A percentile compares a stretch with the other conserved stretches of the same genome.
Conservation (phyloP, 495 filamentous ascomycete genomes). For the Amphirosellinia nigrospora region DNA sequence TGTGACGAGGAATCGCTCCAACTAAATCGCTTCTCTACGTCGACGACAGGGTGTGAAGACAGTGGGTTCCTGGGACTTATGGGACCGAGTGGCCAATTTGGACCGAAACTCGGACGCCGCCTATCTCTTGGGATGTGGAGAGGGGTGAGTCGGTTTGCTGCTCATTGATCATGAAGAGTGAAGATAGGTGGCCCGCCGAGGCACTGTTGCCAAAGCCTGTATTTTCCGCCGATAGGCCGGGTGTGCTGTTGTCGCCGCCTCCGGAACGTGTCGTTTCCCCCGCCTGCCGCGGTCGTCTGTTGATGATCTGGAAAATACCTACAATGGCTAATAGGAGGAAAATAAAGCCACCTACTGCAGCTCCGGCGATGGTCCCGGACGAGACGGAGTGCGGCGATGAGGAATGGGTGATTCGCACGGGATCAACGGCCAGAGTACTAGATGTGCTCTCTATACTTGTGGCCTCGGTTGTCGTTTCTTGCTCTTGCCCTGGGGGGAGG, state of each 20-base stretch:
- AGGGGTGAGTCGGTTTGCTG: conserved; percentile 17
- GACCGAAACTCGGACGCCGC: conserved; percentile 26
- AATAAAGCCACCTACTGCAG: conserved; percentile 28
- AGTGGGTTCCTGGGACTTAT: conserved; percentile 25
- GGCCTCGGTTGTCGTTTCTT: conserved; percentile 22
- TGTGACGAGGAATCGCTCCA: background rate
- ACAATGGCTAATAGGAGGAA: conserved; percentile 25
- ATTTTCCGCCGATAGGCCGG: background rate
- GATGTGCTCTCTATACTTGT: conserved; percentile 8
- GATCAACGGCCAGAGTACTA: background rate
- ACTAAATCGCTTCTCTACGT: conserved; percentile 30
- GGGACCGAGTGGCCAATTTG: conserved; percentile 32
- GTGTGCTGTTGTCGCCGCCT: background rate
- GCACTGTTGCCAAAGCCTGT: background rate
- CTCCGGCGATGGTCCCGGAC: conserved; percentile 30
- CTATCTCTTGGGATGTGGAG: background rate
- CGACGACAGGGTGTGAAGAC: conserved; percentile 29
- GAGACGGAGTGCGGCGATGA: conserved; percentile 23
- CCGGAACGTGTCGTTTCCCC: background rate
- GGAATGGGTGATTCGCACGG: conserved; percentile 3
- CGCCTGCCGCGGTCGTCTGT: conserved; percentile 9
- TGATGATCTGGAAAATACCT: conserved; percentile 23
- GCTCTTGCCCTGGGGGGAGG: conserved; percentile 33
- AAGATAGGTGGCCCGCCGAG: conserved; percentile 12
- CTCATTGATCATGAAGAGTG: conserved; percentile 35